These are phyloP conservation scores for Bassia scoparia DNA, from an alignment of 148 eudicot species.

Conservation along the genomic window DNA sequence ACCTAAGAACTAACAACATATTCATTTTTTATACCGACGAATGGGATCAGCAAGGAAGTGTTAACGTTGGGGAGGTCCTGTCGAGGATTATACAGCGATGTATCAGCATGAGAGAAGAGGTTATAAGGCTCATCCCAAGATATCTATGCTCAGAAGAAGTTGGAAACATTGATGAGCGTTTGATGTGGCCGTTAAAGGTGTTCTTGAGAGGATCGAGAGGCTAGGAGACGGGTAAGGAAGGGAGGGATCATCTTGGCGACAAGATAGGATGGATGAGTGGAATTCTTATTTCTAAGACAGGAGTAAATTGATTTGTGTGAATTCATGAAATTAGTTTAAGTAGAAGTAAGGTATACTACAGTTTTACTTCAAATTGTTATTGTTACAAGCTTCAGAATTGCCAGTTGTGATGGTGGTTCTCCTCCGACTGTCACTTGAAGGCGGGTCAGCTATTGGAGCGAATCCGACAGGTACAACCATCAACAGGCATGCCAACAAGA, in stretches of 20 bases:
- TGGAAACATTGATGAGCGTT: conserved; percentile 37
- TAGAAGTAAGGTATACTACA: no score
- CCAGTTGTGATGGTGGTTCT: conserved; percentile 70
- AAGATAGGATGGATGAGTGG: neutral
- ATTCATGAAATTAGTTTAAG: no score
- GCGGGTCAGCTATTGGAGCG: conserved; percentile 39
- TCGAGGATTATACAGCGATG: conserved; percentile 18
- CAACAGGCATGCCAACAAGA: conserved; percentile 87
- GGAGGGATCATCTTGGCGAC: conserved; percentile 7
- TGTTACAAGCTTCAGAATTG: no score
- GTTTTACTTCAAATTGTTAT: no score
- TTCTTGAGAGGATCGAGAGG: conserved; percentile 24
- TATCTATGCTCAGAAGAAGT: conserved; percentile 25
- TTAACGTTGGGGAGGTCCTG: conserved; percentile 24
- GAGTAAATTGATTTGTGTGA: no score
- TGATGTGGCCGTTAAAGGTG: conserved; percentile 29
- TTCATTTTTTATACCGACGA: conserved; percentile 36
- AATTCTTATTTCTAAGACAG: neutral
- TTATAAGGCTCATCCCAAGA: conserved; percentile 35
- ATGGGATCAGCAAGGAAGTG: conserved; percentile 20
- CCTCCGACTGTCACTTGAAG: conserved; percentile 42
- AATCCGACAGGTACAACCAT: conserved; percentile 75
- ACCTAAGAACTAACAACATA: conserved; percentile 36
- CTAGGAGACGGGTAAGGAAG: conserved; percentile 19
- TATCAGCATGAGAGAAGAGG: conserved; percentile 34